Evolutionary conservation across 2,329 filamentous ascomycete genomes (phyloP).

Genomic region (Blumeria graminis): DNA sequence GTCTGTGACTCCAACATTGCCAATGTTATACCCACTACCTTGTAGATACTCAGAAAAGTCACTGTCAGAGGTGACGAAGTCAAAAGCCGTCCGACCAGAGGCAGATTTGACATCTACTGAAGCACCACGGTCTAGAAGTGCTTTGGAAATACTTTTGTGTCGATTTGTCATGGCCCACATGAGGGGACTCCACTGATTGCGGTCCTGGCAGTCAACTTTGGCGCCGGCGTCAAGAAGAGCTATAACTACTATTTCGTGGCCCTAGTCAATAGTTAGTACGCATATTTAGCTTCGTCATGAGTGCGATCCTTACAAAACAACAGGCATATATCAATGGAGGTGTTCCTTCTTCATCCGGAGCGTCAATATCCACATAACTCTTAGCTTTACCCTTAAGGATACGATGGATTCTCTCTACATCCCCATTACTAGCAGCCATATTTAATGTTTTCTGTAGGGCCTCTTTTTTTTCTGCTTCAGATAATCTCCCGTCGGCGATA

Average conservation of each 20-base stretch:
- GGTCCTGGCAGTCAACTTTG: conserved; percentile 78
- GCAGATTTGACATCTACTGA: conserved; percentile 93
- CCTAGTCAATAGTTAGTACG: conserved; percentile 22
- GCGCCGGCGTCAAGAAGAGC: conserved; percentile 66
- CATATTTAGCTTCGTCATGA: not conserved
- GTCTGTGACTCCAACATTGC: conserved; percentile 52
- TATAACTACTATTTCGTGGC: conserved; percentile 72
- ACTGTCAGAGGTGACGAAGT: conserved; percentile 86
- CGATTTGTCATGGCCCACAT: conserved; percentile 99
- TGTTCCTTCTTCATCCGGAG: conserved; percentile 79
- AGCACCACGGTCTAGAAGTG: conserved; percentile 74
- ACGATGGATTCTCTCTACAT: conserved; percentile 55
- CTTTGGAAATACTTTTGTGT: conserved; percentile 86
- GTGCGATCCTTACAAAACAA: conserved; percentile 48
- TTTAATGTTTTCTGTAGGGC: conserved; percentile 71
- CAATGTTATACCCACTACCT: conserved; percentile 79
- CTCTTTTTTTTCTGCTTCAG: conserved; percentile 53
- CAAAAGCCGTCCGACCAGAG: conserved; percentile 77
- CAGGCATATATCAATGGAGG: conserved; percentile 94
- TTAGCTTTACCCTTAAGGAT: conserved; percentile 53
- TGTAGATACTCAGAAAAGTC: conserved; percentile 92
- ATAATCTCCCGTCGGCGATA: conserved; percentile 46
- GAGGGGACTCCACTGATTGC: conserved; percentile 87
- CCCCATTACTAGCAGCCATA: conserved; percentile 92
- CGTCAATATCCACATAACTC: conserved; percentile 60